Evolutionary conservation across 148 eudicot genomes (phyloP), one percentile per base, ranked within the genome.

Genomic region (Heliosperma pusillum): DNA sequence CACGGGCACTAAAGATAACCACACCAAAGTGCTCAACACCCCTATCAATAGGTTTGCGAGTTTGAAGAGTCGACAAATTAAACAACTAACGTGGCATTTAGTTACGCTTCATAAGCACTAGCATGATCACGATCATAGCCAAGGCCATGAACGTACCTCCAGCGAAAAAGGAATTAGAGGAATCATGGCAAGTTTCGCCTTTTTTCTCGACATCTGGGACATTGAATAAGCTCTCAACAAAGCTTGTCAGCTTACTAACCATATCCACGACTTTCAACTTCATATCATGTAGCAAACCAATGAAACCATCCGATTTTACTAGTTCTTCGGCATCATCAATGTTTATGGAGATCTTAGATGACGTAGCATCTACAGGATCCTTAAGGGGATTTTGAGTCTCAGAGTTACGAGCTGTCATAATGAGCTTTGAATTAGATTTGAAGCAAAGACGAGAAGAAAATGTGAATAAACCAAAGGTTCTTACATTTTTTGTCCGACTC

Each of bases 61-160:
- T 21, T 21, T 42, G 87, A 77, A 82, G 80, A 60, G 79, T 91
- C 89, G 89, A 76, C 96, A 70, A 83, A 83, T 87, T 80, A 30
- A 50, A 76, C 5, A 30, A 56, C 42, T 7, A 0, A 66, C 15
- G 30, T 53, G 30, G 60, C 15, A 1, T 20, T 77, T 83, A 88
- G 56, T 24, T 76, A 56, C 97, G 89, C 79, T 85, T 91, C 82
- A 87, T 30, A 50, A 88, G 67, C 29, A 87, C 84, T 74, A 89
- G 70, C 80, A 87, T 76, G 47, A 94, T 88, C 74, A 87, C 97
- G 96, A 92, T 88, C 70, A 89, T 79, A 1, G 87, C 97, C 77
- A 94, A 74, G 3, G 90, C 96, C 82, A 92, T 66, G 20, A 94
- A 73, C 11, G 87, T 74, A 40, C 88, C 87, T 53, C 83, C 87